Base-by-base conservation (phyloP, 2,329 filamentous ascomycete genomes). In the Paraconiothyrium brasiliense region DNA sequence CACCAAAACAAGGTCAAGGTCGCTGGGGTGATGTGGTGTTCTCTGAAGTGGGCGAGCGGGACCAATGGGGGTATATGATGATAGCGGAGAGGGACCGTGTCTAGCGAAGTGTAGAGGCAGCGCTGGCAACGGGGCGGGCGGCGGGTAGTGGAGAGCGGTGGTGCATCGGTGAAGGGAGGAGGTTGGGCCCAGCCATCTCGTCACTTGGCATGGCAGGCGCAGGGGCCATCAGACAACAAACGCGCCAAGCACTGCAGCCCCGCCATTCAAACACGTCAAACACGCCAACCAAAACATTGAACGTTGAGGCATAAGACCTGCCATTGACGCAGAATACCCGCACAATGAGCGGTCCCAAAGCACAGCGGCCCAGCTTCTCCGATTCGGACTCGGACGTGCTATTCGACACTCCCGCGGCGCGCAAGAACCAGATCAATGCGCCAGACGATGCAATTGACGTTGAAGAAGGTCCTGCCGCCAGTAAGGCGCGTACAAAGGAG, bases 351-450 rank as follows among this genome's bases (percentile, higher is more conserved):
- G 65, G 80, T 44, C 82, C 84, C 60, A 80, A 84, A 67, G 81
- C 87, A 70, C 82, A 85, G 58, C 81, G 81, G 62, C 79, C 85
- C 22, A 78, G 80, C 60, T 78, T 87, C 37, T 86, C 84, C 35
- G 85, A 88, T 62, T 85, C 85, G 27, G 81, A 86, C 62, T 81
- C 82, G 16, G 85, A 87, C 66, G 84, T 85, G 60, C 80, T 89
- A 48, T 88, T 88, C 76, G 83, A 79, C 67, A 77, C 86, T 55
- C 87, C 86, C 11, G 86, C 86, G 27, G 67, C 73, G 69, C 65
- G 67, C 54, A 73, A 77, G 62, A 67, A 64, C 63, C 73, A 74
- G 70, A 68, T 77, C 67, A 79, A 81, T 75, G 65, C 77, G 63
- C 60, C 75, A 65, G 52, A 69, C 66, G 58, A 70, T 61, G 66